phyloP scores from a whole-genome alignment of 129 eudicot genomes.

The Artemisia annua region DNA sequence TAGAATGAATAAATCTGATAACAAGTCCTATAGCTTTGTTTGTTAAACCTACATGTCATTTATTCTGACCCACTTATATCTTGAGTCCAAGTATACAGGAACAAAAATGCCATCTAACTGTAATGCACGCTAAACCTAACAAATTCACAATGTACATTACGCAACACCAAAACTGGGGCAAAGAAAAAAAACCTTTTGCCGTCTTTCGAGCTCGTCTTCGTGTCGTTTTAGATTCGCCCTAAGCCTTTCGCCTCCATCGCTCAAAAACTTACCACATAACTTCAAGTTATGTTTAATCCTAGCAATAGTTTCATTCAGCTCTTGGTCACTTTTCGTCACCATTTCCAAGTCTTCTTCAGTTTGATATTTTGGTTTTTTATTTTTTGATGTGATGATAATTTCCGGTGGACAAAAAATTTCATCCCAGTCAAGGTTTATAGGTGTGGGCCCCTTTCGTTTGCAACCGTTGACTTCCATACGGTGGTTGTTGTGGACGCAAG shows the following conservation, averaged over 20 bases:
- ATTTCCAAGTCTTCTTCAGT: constrained; percentile 21
- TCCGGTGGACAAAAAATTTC: constrained; percentile 25
- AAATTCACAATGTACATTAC: background rate
- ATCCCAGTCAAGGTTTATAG: constrained; percentile 31
- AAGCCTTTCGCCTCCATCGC: constrained; percentile 55
- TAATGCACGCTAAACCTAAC: too few species aligned
- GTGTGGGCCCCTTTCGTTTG: constrained; percentile 22
- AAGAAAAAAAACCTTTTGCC: constrained; percentile 46
- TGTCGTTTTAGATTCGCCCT: constrained; percentile 14
- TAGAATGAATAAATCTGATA: background rate
- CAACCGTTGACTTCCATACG: constrained; percentile 36
- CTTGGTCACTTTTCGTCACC: constrained; percentile 18
- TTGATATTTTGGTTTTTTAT: too few species aligned
- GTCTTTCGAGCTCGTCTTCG: constrained; percentile 44
- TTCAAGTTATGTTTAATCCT: too few species aligned
- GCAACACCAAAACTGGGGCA: background rate
- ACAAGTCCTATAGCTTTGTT: background rate
- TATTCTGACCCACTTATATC: background rate
- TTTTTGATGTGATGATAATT: too few species aligned
- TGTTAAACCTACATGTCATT: background rate
- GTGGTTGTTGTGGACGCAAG: too few species aligned
- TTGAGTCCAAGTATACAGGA: background rate
- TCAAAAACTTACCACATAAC: too few species aligned
- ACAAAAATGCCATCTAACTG: background rate
- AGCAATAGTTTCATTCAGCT: constrained; percentile 10